Percentiles rank a stretch among this genome's conserved stretches.
These are phyloP conservation scores for Blastobotrys parvus DNA, from an alignment of 805 yeast species.

Conservation along the genomic window DNA sequence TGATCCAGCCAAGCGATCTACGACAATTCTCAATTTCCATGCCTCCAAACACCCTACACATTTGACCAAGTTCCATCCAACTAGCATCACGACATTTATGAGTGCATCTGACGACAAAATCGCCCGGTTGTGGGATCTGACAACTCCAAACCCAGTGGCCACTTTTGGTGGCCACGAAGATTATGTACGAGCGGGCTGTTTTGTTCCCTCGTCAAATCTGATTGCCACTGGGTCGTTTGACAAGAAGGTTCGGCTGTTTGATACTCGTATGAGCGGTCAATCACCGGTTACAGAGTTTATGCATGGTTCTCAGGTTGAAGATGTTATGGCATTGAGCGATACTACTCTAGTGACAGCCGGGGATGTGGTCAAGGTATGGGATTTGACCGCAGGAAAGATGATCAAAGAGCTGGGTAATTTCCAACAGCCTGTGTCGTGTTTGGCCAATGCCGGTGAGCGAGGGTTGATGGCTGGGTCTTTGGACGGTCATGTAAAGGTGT, in stretches of 20 bases:
- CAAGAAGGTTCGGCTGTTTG: constrained; percentile 75
- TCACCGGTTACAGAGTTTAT: constrained; percentile 56
- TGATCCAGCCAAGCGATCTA: constrained; percentile 72
- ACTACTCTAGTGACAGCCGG: constrained; percentile 77
- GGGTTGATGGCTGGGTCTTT: constrained; percentile 90
- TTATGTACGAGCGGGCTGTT: constrained; percentile 75
- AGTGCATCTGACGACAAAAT: constrained; percentile 90
- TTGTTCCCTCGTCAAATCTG: constrained; percentile 67
- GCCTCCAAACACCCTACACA: constrained; percentile 87
- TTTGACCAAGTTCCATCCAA: constrained; percentile 86
- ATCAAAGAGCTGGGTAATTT: constrained; percentile 73
- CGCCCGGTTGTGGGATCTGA: constrained; percentile 83
- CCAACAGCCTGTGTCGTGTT: constrained; percentile 86
- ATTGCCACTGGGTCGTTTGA: constrained; percentile 94
- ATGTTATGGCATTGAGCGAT: constrained; percentile 62
- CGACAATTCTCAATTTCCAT: constrained; percentile 36
- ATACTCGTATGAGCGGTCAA: constrained; percentile 49
- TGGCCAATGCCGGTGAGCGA: constrained; percentile 61
- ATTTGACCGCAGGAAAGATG: constrained; percentile 66
- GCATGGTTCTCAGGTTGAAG: constrained; percentile 80
- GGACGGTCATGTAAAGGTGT: constrained; percentile 95
- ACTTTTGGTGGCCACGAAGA: constrained; percentile 73
- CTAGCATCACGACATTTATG: constrained; percentile 60
- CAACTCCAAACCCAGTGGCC: constrained; percentile 65
- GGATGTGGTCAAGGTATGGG: constrained; percentile 86